Percentiles rank a stretch among this genome's conserved stretches.
phyloP scores from a whole-genome alignment of 495 filamentous ascomycete species.

The Astrothelium subdiscretum region DNA sequence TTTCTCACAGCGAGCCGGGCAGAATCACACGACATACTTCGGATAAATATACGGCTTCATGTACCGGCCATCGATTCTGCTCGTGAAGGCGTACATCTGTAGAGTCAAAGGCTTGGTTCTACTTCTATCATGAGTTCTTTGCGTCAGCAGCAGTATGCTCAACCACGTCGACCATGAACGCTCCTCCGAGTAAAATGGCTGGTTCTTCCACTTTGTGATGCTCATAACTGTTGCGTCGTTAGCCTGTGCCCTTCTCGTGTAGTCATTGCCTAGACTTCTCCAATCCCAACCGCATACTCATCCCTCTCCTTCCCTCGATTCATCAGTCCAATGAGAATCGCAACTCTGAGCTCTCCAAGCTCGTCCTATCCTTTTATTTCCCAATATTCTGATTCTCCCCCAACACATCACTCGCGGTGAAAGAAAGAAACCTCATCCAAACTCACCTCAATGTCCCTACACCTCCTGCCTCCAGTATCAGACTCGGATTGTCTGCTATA shows the following conservation, averaged over 20 bases:
- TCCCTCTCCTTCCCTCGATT: not conserved
- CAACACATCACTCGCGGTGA: not conserved
- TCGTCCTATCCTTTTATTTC: not conserved
- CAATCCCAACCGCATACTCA: not conserved
- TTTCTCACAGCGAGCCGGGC: too few species aligned
- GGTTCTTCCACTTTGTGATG: constrained; percentile 55
- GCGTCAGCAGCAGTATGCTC: constrained; percentile 24
- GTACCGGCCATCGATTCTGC: too few species aligned
- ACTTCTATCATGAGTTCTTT: constrained; percentile 4
- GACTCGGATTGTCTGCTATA: constrained; percentile 25
- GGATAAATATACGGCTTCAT: too few species aligned
- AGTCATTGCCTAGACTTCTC: not conserved
- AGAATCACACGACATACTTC: too few species aligned
- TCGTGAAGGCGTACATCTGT: too few species aligned
- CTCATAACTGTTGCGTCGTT: constrained; percentile 37
- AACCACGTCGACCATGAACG: constrained; percentile 47
- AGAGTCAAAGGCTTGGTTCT: not conserved
- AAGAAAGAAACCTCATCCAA: not conserved
- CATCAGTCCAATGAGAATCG: too few species aligned
- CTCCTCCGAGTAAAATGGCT: constrained; percentile 56
- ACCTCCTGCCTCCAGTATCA: constrained; percentile 36
- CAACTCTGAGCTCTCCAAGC: too few species aligned
- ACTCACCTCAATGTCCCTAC: constrained; percentile 51
- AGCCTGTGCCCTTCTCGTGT: constrained; percentile 9
- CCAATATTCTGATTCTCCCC: not conserved